phyloP scores from a whole-genome alignment of 495 filamentous ascomycete genomes.

The Aspergillus egyptiacus region DNA sequence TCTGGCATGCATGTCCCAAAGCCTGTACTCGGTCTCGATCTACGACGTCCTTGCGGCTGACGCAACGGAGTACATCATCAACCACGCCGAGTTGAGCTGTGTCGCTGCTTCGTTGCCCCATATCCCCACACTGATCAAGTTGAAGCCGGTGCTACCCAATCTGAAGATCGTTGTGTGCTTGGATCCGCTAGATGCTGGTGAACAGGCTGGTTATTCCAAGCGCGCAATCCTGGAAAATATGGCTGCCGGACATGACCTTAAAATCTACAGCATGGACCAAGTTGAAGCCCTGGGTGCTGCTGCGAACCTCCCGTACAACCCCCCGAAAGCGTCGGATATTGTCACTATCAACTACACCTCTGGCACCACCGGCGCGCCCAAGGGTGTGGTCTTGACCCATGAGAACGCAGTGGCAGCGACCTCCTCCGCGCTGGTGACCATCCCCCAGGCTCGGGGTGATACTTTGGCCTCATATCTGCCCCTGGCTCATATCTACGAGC shows the following conservation, averaged over 20 bases:
- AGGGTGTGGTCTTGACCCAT: constrained; percentile 87
- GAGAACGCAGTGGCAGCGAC: constrained; percentile 70
- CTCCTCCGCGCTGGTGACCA: constrained; percentile 48
- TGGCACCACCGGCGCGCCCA: constrained; percentile 90
- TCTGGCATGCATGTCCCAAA: constrained; percentile 83
- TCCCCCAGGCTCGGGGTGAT: constrained; percentile 48
- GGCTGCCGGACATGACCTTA: constrained; percentile 63
- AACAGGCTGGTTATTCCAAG: constrained; percentile 73
- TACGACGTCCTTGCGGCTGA: constrained; percentile 94
- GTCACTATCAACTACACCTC: constrained; percentile 98
- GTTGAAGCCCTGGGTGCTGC: constrained; percentile 71
- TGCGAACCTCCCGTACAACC: constrained; percentile 56
- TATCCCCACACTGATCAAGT: constrained; percentile 76
- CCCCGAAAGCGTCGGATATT: constrained; percentile 68
- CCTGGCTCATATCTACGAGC: constrained; percentile 89
- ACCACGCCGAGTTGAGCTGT: constrained; percentile 70
- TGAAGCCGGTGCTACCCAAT: constrained; percentile 68
- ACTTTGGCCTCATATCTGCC: constrained; percentile 81
- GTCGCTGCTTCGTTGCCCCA: constrained; percentile 79
- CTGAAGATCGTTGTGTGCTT: constrained; percentile 87
- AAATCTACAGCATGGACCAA: constrained; percentile 70
- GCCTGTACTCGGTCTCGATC: constrained; percentile 83
- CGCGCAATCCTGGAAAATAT: constrained; percentile 65
- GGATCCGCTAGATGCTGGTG: constrained; percentile 79
- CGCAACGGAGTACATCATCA: constrained; percentile 90